Evolutionary conservation across 2,329 filamentous ascomycete species (phyloP), one percentile per base, ranked within the genome.

Genomic region (Pseudocercospora musae): DNA sequence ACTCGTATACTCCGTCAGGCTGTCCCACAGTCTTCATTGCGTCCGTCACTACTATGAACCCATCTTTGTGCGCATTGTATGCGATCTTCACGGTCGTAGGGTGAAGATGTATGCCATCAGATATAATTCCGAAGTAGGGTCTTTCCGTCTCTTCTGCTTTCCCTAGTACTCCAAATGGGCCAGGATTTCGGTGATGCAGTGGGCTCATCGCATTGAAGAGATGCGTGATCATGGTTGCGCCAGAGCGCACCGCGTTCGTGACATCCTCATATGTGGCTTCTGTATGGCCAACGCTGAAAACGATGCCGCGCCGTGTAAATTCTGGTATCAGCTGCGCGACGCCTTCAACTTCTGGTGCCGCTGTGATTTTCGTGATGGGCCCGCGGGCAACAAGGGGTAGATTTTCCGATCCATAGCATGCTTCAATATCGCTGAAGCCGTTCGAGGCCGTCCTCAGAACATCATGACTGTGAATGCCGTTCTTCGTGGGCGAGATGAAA

Each of bases 81-180:
- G 93, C 92, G 63, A 96, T 94, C 75, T 92, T 93, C 77, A 96
- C 87, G 0, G 90, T 91, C 0, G 91, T 93, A 0, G 92, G 90
- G 70, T 96, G 92, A 31, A 96, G 81, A 74, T 97, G 93, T 65
- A 96, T 92, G 20, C 93, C 93, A 73, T 97, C 93, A 3, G 91
- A 87, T 64, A 97, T 96, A 71, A 96, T 85, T 62, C 93, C 93
- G 75, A 94, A 97, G 76, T 85, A 96, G 0, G 92, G 92, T 57
- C 88, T 82, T 74, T 78, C 11, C 60, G 73, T 64, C 64, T 73
- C 68, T 58, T 70, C 78, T 75, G 72, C 59, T 65, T 85, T 84
- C 63, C 92, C 92, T 13, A 97, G 80, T 0, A 96, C 86, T 27
- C 93, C 93, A 74, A 96, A 96, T 69, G 96, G 87, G 40, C 92